A percentile compares a stretch with the other conserved stretches of the same genome.
Evolutionary conservation across 352 stramenopile genomes (phyloP).

Genomic region (Phytopythium aichiense): DNA sequence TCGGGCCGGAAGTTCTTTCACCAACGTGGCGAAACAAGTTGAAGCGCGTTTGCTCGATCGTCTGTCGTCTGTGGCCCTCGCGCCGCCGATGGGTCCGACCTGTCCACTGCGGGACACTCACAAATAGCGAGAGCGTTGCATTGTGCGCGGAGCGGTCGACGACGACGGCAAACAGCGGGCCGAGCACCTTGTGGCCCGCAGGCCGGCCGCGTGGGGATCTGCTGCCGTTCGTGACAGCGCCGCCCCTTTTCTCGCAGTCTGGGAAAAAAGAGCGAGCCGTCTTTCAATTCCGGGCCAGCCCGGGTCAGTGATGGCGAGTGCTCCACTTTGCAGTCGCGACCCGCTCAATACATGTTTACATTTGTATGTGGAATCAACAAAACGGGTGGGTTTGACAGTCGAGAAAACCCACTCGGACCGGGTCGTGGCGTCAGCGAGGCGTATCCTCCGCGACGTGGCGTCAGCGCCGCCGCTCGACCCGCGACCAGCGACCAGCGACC

Average conservation of each 20-base stretch:
- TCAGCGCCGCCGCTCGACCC: not conserved
- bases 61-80: too few relatives aligned
- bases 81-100: too few relatives aligned
- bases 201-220: too few relatives aligned
- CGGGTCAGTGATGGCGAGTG: not conserved
- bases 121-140: too few relatives aligned
- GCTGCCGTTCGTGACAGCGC: too few relatives aligned
- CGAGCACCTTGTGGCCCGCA: too few relatives aligned
- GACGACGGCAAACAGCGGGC: too few relatives aligned
- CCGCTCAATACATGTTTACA: not conserved
- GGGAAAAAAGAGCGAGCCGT: not conserved
- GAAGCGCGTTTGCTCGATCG: constrained; percentile 1
- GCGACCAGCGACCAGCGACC: too few relatives aligned
- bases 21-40: constrained; percentile 2
- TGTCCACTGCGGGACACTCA: too few relatives aligned
- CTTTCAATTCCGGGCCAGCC: not conserved
- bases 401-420: not conserved
- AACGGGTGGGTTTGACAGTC: constrained; percentile 1
- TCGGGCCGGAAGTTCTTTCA: not conserved
- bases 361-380: not conserved
- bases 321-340: not conserved
- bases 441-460: constrained; percentile 14
- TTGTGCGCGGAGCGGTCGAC: too few relatives aligned
- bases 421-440: constrained; percentile 10
- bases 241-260: not conserved